Evolutionary conservation across 2,329 filamentous ascomycete genomes (phyloP).

Genomic region (Ascochyta koolunga): DNA sequence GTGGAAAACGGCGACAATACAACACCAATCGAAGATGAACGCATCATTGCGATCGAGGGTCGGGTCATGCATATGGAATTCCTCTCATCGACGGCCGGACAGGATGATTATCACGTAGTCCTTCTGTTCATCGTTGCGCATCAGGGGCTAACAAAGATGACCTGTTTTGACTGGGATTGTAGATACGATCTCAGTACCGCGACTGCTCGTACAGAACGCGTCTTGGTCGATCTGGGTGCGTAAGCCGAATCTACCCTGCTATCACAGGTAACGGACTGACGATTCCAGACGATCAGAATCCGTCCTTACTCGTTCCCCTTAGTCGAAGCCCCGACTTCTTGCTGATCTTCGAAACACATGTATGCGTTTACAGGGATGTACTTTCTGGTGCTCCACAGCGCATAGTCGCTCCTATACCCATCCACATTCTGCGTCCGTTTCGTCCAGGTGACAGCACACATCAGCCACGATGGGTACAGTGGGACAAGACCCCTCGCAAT

Average conservation of each 20-base stretch:
- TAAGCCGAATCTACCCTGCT: neutral
- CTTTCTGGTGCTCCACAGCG: slow-evolving; percentile 47
- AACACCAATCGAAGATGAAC: slow-evolving; percentile 65
- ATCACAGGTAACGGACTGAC: slow-evolving; percentile 11
- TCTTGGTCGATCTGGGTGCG: slow-evolving; percentile 37
- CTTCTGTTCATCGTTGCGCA: slow-evolving; percentile 67
- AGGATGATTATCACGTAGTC: slow-evolving; percentile 73
- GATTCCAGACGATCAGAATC: slow-evolving; percentile 41
- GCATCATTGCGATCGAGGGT: slow-evolving; percentile 55
- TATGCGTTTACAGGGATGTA: slow-evolving; percentile 49
- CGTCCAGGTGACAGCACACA: slow-evolving; percentile 40
- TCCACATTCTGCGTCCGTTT: slow-evolving; percentile 54
- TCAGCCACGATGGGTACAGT: slow-evolving; percentile 76
- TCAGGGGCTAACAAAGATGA: slow-evolving; percentile 53
- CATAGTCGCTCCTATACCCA: slow-evolving; percentile 19
- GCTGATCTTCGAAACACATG: slow-evolving; percentile 45
- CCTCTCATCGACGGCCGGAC: slow-evolving; percentile 71
- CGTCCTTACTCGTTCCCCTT: slow-evolving; percentile 51
- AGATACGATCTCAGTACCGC: slow-evolving; percentile 50
- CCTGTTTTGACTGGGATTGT: slow-evolving; percentile 60
- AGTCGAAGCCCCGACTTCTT: slow-evolving; percentile 50
- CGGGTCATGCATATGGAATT: slow-evolving; percentile 92
- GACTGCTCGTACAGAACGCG: slow-evolving; percentile 33
- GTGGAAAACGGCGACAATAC: slow-evolving; percentile 50
- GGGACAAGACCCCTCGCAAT: slow-evolving; percentile 76